These are phyloP conservation scores for Lolium rigidum DNA, from an alignment of 176 grass and related monocot species.

Conservation along the genomic window DNA sequence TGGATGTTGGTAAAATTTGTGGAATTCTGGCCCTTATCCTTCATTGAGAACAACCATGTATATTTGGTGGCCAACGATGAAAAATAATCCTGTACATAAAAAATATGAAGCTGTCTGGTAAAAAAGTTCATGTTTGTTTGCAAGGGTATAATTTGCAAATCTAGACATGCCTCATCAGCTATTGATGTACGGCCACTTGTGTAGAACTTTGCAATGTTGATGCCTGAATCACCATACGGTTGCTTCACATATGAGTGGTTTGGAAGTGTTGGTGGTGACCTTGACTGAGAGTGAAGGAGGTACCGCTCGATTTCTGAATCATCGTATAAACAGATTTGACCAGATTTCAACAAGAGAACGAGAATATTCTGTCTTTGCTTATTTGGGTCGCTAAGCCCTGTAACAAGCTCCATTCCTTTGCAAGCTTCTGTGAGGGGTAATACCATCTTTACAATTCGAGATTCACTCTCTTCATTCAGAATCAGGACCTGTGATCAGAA, in stretches of 20 bases:
- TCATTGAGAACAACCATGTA: slow-evolving; percentile 69
- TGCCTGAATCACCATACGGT: slow-evolving; percentile 71
- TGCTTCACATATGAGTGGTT: slow-evolving; percentile 66
- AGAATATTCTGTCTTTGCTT: slow-evolving; percentile 73
- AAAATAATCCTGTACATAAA: slow-evolving; percentile 59
- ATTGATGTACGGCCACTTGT: slow-evolving; percentile 49
- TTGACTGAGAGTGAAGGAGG: slow-evolving; percentile 78
- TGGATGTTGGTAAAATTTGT: slow-evolving; percentile 55
- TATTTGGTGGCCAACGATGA: slow-evolving; percentile 64
- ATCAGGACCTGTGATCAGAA: slow-evolving; percentile 72
- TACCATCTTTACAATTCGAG: slow-evolving; percentile 80
- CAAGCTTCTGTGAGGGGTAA: slow-evolving; percentile 87
- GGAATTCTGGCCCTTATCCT: slow-evolving; percentile 68
- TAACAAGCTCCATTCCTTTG: slow-evolving; percentile 71
- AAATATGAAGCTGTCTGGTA: slow-evolving; percentile 37
- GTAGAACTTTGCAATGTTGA: slow-evolving; percentile 71
- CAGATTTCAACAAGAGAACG: slow-evolving; percentile 86
- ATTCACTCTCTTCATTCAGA: slow-evolving; percentile 79
- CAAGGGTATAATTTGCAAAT: slow-evolving; percentile 42
- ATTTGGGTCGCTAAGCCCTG: slow-evolving; percentile 67
- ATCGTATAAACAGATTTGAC: slow-evolving; percentile 78
- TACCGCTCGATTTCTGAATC: slow-evolving; percentile 87
- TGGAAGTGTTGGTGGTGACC: slow-evolving; percentile 73
- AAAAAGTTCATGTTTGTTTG: slow-evolving; percentile 38
- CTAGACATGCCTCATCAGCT: slow-evolving; percentile 67